Conservation (phyloP, 1,284 basidiomycete species). For the Rhizopogon hawkerae region DNA sequence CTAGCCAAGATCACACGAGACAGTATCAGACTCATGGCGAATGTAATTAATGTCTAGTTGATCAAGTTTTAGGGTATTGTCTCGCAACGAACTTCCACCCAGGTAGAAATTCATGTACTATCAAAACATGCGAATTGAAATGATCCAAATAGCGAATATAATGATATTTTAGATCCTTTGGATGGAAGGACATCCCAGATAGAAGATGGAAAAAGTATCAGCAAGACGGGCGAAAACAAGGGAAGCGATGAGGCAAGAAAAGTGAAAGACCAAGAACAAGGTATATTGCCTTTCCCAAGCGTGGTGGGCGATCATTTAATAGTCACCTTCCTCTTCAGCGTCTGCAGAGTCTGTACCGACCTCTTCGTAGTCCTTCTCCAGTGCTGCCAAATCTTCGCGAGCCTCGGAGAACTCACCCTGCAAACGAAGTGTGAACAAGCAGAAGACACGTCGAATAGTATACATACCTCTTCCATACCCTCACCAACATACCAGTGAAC, state of each 20-base stretch:
- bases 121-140: constrained; percentile 1
- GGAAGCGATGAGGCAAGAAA: constrained; percentile 1
- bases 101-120: constrained; percentile 1
- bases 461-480: constrained; percentile 86
- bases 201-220: constrained; percentile 9
- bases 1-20: too few species aligned
- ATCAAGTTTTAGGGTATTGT: too few species aligned
- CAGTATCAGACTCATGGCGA: too few species aligned
- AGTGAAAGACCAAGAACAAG: not conserved
- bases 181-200: not conserved
- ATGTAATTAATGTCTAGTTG: too few species aligned
- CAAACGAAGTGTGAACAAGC: constrained; percentile 3
- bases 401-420: constrained; percentile 96
- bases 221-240: constrained; percentile 1
- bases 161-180: constrained; percentile 8
- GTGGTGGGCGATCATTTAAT: constrained; percentile 34
- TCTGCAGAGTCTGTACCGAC: constrained; percentile 90
- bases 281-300: not conserved
- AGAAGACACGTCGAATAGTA: not conserved
- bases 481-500: constrained; percentile 99
- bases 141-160: constrained; percentile 4
- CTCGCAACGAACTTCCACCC: not conserved
- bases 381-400: constrained; percentile 92
- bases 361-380: constrained; percentile 96
- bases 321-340: constrained; percentile 73